Evolutionary conservation across 371 early-diverging fungal genomes (phyloP).

Genomic region (Mucor saturninus): DNA sequence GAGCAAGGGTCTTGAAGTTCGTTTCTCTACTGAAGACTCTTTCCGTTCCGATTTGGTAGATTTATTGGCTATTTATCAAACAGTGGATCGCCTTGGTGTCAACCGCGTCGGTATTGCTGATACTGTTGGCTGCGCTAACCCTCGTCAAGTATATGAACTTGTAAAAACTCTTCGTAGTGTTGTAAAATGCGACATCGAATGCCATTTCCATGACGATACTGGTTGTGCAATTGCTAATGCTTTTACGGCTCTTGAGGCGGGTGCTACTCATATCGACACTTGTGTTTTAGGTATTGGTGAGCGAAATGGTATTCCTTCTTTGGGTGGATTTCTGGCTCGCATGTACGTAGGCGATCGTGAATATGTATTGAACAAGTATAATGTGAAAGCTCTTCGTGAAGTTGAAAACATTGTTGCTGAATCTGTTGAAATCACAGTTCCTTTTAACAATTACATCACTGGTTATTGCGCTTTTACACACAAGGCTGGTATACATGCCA

Average conservation of each 20-base stretch:
- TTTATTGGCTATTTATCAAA: slow-evolving; percentile 89
- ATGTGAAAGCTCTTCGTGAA: slow-evolving; percentile 85
- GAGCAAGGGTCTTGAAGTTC: slow-evolving; percentile 92
- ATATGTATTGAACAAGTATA: slow-evolving; percentile 89
- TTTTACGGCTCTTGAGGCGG: slow-evolving; percentile 93
- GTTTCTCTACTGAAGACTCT: slow-evolving; percentile 97
- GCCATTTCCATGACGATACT: slow-evolving; percentile 99
- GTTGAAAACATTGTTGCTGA: slow-evolving; percentile 96
- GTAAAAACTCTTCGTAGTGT: slow-evolving; percentile 92
- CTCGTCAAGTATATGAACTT: slow-evolving; percentile 96
- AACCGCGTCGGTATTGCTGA: slow-evolving; percentile 98
- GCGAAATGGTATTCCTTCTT: slow-evolving; percentile 96
- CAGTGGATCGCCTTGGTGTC: slow-evolving; percentile 94
- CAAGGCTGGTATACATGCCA: slow-evolving; percentile 98
- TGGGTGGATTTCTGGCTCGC: slow-evolving; percentile 92
- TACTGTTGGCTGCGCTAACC: slow-evolving; percentile 97
- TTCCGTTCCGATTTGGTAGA: slow-evolving; percentile 96
- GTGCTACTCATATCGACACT: slow-evolving; percentile 97
- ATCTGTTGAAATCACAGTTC: slow-evolving; percentile 91
- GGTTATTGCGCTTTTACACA: slow-evolving; percentile 98
- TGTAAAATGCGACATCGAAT: slow-evolving; percentile 96
- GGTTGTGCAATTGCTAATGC: slow-evolving; percentile 98
- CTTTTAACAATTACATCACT: slow-evolving; percentile 98
- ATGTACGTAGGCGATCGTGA: slow-evolving; percentile 92
- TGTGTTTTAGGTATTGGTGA: slow-evolving; percentile 97